These are phyloP conservation scores for Trypanosoma theileri DNA, from an alignment of 208 protist species.

Conservation along the genomic window DNA sequence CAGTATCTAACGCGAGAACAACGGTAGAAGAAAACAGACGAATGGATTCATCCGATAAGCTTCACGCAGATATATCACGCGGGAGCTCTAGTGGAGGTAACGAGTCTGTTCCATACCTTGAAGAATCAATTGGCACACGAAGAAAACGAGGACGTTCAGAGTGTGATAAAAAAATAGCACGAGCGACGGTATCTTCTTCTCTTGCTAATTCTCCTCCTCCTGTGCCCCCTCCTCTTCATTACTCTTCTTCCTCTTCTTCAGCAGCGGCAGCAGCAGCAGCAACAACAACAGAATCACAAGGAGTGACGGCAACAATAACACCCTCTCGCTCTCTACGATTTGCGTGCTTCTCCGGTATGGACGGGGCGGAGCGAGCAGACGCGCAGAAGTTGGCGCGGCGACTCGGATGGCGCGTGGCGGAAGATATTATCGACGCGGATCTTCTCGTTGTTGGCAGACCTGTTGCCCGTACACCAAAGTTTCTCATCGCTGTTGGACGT, in stretches of 20 bases:
- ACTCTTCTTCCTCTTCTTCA: no score
- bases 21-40: background rate
- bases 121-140: background rate
- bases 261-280: background rate
- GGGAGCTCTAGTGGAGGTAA: background rate
- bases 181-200: background rate
- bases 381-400: constrained; percentile 43
- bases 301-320: no score
- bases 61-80: background rate
- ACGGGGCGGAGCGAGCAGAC: constrained; percentile 31
- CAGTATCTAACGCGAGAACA: no score
- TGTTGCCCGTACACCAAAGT: constrained; percentile 76
- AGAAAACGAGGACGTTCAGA: constrained; percentile 9
- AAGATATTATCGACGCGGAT: constrained; percentile 55
- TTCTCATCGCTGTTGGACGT: constrained; percentile 76
- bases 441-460: constrained; percentile 66
- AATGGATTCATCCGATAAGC: background rate
- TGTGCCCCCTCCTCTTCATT: background rate
- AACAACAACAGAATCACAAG: no score
- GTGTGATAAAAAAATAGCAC: background rate
- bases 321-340: background rate
- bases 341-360: constrained; percentile 77
- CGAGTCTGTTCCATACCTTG: constrained; percentile 8
- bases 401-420: constrained; percentile 42
- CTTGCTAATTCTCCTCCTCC: background rate